These are phyloP conservation scores for Spongispora temasekensis DNA, from an alignment of 1,284 basidiomycete genomes.

Conservation along the genomic window DNA sequence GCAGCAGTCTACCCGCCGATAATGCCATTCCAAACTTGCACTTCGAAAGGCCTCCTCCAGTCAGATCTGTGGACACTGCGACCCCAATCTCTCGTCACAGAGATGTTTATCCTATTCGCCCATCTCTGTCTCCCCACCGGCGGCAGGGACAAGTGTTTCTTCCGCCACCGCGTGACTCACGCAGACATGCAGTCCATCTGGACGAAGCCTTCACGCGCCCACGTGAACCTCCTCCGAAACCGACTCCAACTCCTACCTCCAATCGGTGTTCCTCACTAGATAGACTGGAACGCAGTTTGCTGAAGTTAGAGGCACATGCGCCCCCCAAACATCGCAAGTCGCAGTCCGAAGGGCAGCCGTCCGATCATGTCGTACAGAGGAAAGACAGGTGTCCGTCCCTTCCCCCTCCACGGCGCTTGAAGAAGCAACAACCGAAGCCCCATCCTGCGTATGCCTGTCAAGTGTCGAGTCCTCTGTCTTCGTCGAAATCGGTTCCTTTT, in stretches of 20 bases:
- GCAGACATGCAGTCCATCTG: constrained; percentile 6
- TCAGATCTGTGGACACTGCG: neutral
- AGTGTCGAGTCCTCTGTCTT: too few relatives aligned
- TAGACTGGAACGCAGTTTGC: constrained; percentile 32
- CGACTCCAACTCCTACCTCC: constrained; percentile 5
- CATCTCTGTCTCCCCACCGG: constrained; percentile 15
- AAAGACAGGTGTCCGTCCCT: constrained; percentile 23
- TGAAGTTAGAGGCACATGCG: constrained; percentile 30
- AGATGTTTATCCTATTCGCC: constrained; percentile 4
- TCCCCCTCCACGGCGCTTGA: constrained; percentile 18
- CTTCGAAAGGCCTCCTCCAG: neutral
- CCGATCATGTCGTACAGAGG: neutral
- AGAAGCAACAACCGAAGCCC: constrained; percentile 17
- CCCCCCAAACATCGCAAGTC: constrained; percentile 30
- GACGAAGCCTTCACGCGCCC: constrained; percentile 18
- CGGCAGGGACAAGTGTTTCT: constrained; percentile 33
- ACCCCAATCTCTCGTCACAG: constrained; percentile 16
- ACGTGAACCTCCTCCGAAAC: constrained; percentile 24
- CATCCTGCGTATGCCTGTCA: too few relatives aligned
- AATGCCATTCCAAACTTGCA: neutral
- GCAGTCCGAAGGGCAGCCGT: constrained; percentile 22
- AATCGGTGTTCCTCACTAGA: constrained; percentile 33
- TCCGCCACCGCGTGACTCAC: constrained; percentile 2
- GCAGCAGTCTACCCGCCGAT: neutral
- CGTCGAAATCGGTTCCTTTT: constrained; percentile 1